Evolutionary conservation across 2,329 filamentous ascomycete genomes (phyloP).

Genomic region (Drechslerella dactyloides): DNA sequence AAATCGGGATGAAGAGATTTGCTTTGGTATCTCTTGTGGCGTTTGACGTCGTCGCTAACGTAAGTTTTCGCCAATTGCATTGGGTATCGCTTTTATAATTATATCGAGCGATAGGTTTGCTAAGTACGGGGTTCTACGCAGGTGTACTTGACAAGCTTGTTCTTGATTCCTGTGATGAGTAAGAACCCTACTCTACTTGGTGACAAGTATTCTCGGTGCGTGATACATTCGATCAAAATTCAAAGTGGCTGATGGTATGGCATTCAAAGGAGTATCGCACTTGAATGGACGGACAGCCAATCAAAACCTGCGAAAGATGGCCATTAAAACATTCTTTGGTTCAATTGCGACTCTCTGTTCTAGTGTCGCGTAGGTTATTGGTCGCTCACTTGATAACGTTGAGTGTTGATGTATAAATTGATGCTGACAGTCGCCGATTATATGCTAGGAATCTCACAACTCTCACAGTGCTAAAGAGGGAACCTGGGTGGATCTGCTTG

Average conservation of each 20-base stretch:
- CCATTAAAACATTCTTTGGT: slow-evolving; percentile 32
- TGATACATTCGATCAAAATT: too few species aligned
- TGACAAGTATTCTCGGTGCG: too few species aligned
- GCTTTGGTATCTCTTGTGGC: slow-evolving; percentile 68
- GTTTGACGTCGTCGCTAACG: slow-evolving; percentile 67
- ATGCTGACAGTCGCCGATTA: too few species aligned
- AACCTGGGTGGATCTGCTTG: slow-evolving; percentile 35
- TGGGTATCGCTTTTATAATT: too few species aligned
- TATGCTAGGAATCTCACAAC: slow-evolving; percentile 26
- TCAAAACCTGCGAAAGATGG: slow-evolving; percentile 16
- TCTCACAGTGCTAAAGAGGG: slow-evolving; percentile 17
- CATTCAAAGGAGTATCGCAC: background rate
- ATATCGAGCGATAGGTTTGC: slow-evolving; percentile 58
- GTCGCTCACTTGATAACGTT: too few species aligned
- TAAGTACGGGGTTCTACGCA: background rate
- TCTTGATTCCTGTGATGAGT: slow-evolving; percentile 1
- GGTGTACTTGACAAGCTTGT: slow-evolving; percentile 4
- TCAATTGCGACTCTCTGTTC: slow-evolving; percentile 28
- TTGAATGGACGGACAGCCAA: slow-evolving; percentile 8
- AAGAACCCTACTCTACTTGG: background rate
- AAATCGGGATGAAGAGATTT: slow-evolving; percentile 67
- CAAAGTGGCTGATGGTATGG: background rate
- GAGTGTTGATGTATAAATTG: too few species aligned
- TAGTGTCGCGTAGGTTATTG: slow-evolving; percentile 31
- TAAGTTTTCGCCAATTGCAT: slow-evolving; percentile 53